Evolutionary conservation across 768 basidiomycete genomes (phyloP).

Genomic region (Lyophyllum atratum): DNA sequence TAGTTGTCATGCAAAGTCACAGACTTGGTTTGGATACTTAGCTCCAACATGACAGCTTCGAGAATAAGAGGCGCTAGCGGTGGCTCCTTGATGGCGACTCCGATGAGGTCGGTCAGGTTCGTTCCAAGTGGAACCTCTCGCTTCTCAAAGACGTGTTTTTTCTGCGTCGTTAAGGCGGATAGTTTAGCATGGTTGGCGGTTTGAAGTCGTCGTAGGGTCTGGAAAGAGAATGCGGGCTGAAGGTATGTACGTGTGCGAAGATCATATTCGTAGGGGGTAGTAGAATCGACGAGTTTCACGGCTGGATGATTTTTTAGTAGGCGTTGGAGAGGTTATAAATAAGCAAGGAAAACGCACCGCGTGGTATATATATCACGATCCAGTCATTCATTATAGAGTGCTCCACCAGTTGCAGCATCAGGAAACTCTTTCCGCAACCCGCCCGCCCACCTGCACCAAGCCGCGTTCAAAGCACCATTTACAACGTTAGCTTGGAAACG

Average conservation of each 20-base stretch:
- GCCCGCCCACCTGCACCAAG: constrained; percentile 59
- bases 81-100: constrained; percentile 57
- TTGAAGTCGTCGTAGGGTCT: constrained; percentile 62
- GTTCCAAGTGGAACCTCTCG: constrained; percentile 51
- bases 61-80: constrained; percentile 56
- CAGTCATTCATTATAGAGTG: constrained; percentile 66
- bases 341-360: constrained; percentile 46
- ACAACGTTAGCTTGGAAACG: constrained; percentile 26
- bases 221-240: constrained; percentile 66
- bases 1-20: constrained; percentile 18
- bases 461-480: constrained; percentile 7
- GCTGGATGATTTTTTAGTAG: constrained; percentile 17
- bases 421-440: constrained; percentile 82
- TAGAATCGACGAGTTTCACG: constrained; percentile 67
- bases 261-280: constrained; percentile 73
- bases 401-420: constrained; percentile 76
- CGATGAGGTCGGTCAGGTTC: constrained; percentile 53
- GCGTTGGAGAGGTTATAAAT: neutral
- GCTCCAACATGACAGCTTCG: constrained; percentile 55
- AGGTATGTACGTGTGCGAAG: constrained; percentile 74
- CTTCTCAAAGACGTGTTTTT: constrained; percentile 48
- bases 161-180: constrained; percentile 38
- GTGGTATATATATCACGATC: constrained; percentile 85
- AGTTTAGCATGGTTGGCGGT: constrained; percentile 57
- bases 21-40: constrained; percentile 68